Conservation (phyloP, 257 asterid species). For the Capsicum baccatum region DNA sequence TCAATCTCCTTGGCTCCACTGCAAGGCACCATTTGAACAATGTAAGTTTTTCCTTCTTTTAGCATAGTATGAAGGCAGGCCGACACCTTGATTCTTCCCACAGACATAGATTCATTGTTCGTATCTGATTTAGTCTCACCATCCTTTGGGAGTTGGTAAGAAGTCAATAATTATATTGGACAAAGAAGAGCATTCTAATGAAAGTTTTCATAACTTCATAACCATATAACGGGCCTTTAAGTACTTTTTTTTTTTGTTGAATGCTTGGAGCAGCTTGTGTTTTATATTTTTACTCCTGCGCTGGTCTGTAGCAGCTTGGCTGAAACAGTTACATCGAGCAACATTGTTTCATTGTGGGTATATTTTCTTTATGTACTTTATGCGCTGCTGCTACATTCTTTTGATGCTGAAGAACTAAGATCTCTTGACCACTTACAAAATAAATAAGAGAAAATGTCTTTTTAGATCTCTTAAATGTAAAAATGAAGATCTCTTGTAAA, state of each 20-base stretch:
- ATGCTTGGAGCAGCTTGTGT: constrained; percentile 42
- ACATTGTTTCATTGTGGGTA: constrained; percentile 38
- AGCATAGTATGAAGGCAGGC: neutral
- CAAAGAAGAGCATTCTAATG: neutral
- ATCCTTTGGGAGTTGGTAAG: neutral
- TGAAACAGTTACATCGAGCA: constrained; percentile 39
- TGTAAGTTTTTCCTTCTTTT: constrained; percentile 27
- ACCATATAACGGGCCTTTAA: neutral
- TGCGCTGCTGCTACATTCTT: neutral
- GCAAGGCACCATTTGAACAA: constrained; percentile 44
- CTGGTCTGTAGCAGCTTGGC: constrained; percentile 44
- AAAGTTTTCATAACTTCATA: neutral
- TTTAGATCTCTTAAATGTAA: too few species aligned
- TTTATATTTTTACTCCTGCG: constrained; percentile 43
- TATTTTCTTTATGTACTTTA: neutral
- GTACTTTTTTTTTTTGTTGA: neutral
- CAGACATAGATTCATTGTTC: neutral
- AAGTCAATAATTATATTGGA: neutral
- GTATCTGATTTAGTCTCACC: neutral
- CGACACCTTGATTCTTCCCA: neutral
- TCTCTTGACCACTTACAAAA: too few species aligned
- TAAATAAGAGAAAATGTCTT: too few species aligned
- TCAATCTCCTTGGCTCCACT: constrained; percentile 35
- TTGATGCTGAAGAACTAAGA: too few species aligned
- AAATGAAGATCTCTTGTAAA: too few species aligned